These are phyloP conservation scores for Fusarium torreyae DNA, from an alignment of 2,329 filamentous ascomycete species.

Conservation along the genomic window DNA sequence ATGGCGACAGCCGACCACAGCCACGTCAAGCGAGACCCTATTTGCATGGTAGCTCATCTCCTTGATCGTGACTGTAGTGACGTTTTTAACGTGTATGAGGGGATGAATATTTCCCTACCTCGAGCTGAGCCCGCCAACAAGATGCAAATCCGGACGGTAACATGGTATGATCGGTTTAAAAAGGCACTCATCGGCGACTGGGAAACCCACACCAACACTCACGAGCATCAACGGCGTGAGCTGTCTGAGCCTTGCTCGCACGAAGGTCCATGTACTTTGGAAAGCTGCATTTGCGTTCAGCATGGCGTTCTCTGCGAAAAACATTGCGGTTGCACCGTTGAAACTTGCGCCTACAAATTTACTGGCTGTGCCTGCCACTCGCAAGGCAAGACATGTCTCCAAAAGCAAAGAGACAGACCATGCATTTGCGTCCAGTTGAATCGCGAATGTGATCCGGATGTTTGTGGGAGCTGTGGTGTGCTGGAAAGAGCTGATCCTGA, in stretches of 20 bases:
- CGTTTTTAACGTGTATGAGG: slow-evolving; percentile 57
- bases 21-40: slow-evolving; percentile 58
- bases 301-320: slow-evolving; percentile 79
- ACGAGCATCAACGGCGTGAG: slow-evolving; percentile 70
- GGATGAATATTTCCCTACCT: slow-evolving; percentile 48
- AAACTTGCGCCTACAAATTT: slow-evolving; percentile 74
- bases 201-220: slow-evolving; percentile 68
- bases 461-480: slow-evolving; percentile 81
- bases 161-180: slow-evolving; percentile 71
- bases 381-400: slow-evolving; percentile 71
- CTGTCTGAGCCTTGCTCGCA: slow-evolving; percentile 78
- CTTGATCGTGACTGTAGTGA: slow-evolving; percentile 68
- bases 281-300: slow-evolving; percentile 74
- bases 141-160: slow-evolving; percentile 61
- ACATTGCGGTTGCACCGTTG: slow-evolving; percentile 75
- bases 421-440: slow-evolving; percentile 82
- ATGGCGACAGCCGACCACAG: slow-evolving; percentile 61
- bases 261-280: slow-evolving; percentile 74
- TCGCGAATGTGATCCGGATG: slow-evolving; percentile 84
- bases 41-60: slow-evolving; percentile 66
- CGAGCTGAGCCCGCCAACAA: slow-evolving; percentile 48
- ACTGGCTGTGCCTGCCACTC: slow-evolving; percentile 76
- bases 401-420: slow-evolving; percentile 69
- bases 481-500: slow-evolving; percentile 76
- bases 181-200: slow-evolving; percentile 70